These are phyloP conservation scores for Trichophyton benhamiae DNA, from an alignment of 2,329 filamentous ascomycete species.

Conservation along the genomic window DNA sequence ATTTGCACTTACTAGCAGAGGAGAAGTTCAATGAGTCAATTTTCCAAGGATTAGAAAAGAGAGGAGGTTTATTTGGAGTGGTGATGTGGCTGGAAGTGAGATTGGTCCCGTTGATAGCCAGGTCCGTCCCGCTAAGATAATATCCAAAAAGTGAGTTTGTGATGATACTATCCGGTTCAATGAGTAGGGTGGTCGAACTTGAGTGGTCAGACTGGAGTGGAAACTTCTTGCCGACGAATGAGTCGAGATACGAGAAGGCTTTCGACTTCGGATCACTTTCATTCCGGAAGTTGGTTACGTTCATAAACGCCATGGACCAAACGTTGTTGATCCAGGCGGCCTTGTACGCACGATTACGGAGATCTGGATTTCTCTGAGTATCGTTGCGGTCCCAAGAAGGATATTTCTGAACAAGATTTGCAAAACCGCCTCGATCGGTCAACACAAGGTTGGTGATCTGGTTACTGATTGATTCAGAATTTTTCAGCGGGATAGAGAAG, in stretches of 20 bases:
- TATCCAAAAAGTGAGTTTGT: neutral
- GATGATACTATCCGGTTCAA: no score
- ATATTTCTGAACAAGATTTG: neutral
- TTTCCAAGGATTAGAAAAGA: no score
- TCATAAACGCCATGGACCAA: conserved; percentile 29
- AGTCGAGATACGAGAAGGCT: neutral
- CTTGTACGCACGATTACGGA: conserved; percentile 31
- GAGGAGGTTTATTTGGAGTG: no score
- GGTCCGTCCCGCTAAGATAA: neutral
- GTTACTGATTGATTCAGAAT: no score
- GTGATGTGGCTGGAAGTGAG: no score
- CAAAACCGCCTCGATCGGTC: conserved; percentile 29
- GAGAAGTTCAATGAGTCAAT: no score
- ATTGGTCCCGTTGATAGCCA: no score
- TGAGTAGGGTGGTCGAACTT: neutral
- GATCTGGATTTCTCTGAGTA: conserved; percentile 18
- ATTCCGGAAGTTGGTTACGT: conserved; percentile 23
- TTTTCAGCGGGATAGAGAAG: conserved; percentile 20
- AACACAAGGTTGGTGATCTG: neutral
- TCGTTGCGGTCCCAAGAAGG: neutral
- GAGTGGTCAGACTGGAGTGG: neutral
- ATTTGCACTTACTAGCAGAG: no score
- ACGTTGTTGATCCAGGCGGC: conserved; percentile 35
- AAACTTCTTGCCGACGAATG: neutral
- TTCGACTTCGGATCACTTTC: neutral